Evolutionary conservation across 805 yeast species (phyloP).

Genomic region (Tanozyma kutaoensis): DNA sequence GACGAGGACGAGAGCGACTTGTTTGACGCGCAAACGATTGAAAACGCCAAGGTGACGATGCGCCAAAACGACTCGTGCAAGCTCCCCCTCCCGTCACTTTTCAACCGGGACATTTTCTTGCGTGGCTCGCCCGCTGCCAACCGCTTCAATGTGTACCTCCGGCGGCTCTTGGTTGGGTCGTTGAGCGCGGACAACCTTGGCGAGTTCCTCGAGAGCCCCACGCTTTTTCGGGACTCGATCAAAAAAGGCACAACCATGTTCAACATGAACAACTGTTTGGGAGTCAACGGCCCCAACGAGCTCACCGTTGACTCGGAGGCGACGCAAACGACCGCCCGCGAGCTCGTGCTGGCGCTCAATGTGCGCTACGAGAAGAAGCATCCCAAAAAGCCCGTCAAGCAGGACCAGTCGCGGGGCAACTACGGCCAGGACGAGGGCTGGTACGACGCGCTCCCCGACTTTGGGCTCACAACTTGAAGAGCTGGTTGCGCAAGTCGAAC

Average conservation of each 20-base stretch:
- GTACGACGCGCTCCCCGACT: slow-evolving; percentile 12
- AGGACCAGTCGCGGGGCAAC: slow-evolving; percentile 6
- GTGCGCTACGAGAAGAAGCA: slow-evolving; percentile 9
- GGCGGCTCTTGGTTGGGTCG: slow-evolving; percentile 3
- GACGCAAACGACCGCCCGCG: slow-evolving; percentile 9
- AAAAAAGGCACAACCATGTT: slow-evolving; percentile 16
- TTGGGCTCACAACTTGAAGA: slow-evolving; percentile 20
- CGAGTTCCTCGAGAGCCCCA: slow-evolving; percentile 3
- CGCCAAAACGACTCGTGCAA: slow-evolving; percentile 6
- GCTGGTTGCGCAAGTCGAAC: slow-evolving; percentile 21
- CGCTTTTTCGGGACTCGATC: slow-evolving; percentile 7
- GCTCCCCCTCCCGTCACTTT: slow-evolving; percentile 5
- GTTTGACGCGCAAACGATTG: slow-evolving; percentile 1
- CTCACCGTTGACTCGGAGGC: slow-evolving; percentile 4
- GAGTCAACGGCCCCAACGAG: slow-evolving; percentile 7
- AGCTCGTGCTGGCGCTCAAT: slow-evolving; percentile 11
- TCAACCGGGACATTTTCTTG: slow-evolving; percentile 7
- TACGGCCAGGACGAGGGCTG: slow-evolving; percentile 13
- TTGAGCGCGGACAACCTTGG: slow-evolving; percentile 1
- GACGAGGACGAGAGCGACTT: slow-evolving; percentile 4
- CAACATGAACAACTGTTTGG: slow-evolving; percentile 15
- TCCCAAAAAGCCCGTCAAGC: background rate
- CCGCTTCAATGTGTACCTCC: slow-evolving; percentile 9
- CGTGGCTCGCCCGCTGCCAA: slow-evolving; percentile 18
- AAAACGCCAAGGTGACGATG: slow-evolving; percentile 8